A percentile compares a stretch with the other conserved stretches of the same genome.
Evolutionary conservation across 306 rosid species (phyloP).

Genomic region (Vigna angularis): DNA sequence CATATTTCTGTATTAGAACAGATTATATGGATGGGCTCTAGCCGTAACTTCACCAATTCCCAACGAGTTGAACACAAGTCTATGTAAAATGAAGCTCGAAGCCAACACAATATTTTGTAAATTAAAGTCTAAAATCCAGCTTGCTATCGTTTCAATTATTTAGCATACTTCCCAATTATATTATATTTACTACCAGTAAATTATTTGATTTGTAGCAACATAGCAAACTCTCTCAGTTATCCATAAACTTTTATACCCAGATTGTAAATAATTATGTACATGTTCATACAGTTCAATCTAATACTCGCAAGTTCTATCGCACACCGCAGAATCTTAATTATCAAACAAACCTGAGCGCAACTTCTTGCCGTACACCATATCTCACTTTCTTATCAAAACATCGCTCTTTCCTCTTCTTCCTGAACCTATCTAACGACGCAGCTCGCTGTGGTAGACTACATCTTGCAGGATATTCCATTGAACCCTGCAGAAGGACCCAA

Average conservation of each 20-base stretch:
- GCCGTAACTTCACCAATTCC: background rate
- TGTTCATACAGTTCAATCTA: slow-evolving; percentile 6
- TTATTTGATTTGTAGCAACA: background rate
- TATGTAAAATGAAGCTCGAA: background rate
- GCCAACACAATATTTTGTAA: background rate
- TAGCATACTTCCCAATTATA: slow-evolving; percentile 17
- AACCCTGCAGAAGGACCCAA: slow-evolving; percentile 53
- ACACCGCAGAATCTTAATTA: slow-evolving; percentile 27
- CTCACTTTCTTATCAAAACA: slow-evolving; percentile 94
- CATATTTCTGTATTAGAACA: slow-evolving; percentile 11
- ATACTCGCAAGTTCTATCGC: slow-evolving; percentile 13
- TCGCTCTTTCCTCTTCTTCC: slow-evolving; percentile 91
- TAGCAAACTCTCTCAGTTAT: slow-evolving; percentile 21
- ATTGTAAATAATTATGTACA: background rate
- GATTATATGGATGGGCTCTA: background rate
- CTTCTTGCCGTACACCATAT: slow-evolving; percentile 95
- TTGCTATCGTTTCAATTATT: background rate
- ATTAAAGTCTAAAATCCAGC: background rate
- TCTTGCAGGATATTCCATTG: slow-evolving; percentile 62
- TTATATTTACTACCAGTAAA: background rate
- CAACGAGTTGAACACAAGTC: background rate
- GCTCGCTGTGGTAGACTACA: slow-evolving; percentile 85
- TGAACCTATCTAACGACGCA: slow-evolving; percentile 86
- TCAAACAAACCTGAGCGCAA: slow-evolving; percentile 90
- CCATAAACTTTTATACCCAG: slow-evolving; percentile 27